Evolutionary conservation across 139 green algal genomes (phyloP).

Genomic region (Coelastrella sp.): DNA sequence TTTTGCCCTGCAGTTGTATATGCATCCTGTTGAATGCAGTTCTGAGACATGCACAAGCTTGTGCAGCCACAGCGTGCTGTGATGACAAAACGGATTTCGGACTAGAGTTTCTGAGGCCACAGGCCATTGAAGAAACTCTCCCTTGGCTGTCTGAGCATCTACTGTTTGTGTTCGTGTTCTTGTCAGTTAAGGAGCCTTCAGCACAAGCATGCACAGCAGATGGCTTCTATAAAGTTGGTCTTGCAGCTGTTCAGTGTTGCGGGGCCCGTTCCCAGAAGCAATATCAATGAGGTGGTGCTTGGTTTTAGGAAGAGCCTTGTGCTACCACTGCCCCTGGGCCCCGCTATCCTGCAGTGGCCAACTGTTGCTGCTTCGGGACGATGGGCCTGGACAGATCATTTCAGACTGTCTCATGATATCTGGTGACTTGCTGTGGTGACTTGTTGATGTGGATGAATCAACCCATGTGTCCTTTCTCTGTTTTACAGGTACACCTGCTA

Average conservation of each 20-base stretch:
- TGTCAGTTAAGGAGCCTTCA: no score
- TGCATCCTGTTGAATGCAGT: no score
- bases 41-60: no score
- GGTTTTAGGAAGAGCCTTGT: conserved; percentile 74
- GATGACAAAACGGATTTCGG: conserved; percentile 76
- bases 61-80: conserved; percentile 45
- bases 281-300: conserved; percentile 64
- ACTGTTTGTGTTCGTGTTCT: neutral
- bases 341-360: conserved; percentile 69
- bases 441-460: no score
- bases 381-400: conserved; percentile 62
- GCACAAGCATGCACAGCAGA: neutral
- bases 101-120: conserved; percentile 89
- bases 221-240: conserved; percentile 85
- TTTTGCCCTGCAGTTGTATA: no score
- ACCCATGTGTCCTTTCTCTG: no score
- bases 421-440: no score
- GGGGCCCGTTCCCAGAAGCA: conserved; percentile 80
- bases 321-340: conserved; percentile 43
- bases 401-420: no score
- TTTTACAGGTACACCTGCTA: no score
- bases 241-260: conserved; percentile 55
- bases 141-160: conserved; percentile 88
- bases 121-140: conserved; percentile 75
- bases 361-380: conserved; percentile 61